phyloP scores from a whole-genome alignment of 2,329 filamentous ascomycete genomes.

The Nemania diffusa region DNA sequence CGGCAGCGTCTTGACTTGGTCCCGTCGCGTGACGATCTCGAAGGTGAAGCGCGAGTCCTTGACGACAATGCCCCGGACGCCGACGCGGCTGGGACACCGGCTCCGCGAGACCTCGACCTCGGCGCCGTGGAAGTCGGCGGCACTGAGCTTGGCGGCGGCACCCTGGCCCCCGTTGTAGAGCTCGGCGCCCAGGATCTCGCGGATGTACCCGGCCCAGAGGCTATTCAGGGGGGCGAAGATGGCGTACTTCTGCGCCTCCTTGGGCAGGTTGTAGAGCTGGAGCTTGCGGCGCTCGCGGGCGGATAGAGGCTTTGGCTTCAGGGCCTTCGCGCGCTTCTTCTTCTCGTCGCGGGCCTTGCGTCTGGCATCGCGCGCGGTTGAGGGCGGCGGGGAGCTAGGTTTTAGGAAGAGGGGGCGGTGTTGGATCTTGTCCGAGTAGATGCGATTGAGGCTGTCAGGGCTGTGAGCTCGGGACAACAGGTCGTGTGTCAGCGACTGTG shows the following conservation, averaged over 20 bases:
- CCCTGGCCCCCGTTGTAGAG: constrained; percentile 65
- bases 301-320: constrained; percentile 75
- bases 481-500: constrained; percentile 61
- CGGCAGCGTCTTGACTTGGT: constrained; percentile 80
- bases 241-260: constrained; percentile 73
- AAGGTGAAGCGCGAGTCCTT: constrained; percentile 88
- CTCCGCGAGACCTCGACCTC: constrained; percentile 84
- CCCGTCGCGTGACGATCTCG: constrained; percentile 78
- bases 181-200: constrained; percentile 77
- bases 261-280: constrained; percentile 78
- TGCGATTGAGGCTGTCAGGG: constrained; percentile 73
- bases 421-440: constrained; percentile 85
- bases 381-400: constrained; percentile 74
- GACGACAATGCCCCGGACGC: constrained; percentile 85
- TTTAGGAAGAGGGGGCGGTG: constrained; percentile 83
- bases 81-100: constrained; percentile 82
- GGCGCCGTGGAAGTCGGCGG: constrained; percentile 92
- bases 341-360: constrained; percentile 57
- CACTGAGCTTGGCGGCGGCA: constrained; percentile 79
- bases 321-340: constrained; percentile 55
- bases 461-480: constrained; percentile 84
- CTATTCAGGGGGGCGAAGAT: constrained; percentile 80
- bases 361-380: constrained; percentile 65
- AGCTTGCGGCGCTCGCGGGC: constrained; percentile 79
- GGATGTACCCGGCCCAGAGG: constrained; percentile 87